phyloP scores from a whole-genome alignment of 129 eudicot species.

The Ambrosia artemisiifolia region DNA sequence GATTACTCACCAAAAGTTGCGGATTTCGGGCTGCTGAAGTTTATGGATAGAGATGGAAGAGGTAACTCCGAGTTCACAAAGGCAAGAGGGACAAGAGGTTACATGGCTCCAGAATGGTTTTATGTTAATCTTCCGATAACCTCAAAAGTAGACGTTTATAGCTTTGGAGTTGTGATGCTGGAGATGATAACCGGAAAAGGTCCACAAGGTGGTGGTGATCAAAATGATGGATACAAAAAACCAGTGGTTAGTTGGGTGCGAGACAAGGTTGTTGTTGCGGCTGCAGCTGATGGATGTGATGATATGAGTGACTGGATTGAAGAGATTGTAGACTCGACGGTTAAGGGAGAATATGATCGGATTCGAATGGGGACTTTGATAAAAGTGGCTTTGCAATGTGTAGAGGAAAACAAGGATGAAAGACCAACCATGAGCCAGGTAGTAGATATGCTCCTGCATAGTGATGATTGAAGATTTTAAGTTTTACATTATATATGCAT shows the following conservation, averaged over 20 bases:
- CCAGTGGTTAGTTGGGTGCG: constrained; percentile 36
- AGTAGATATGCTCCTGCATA: constrained; percentile 39
- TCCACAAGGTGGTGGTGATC: constrained; percentile 23
- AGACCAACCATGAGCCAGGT: constrained; percentile 61
- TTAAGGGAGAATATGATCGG: constrained; percentile 30
- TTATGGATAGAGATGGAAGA: constrained; percentile 31
- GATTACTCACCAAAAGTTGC: constrained; percentile 44
- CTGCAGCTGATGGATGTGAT: constrained; percentile 3
- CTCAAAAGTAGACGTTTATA: constrained; percentile 56
- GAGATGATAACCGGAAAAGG: constrained; percentile 41
- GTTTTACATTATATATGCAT: background rate
- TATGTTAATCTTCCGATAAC: constrained; percentile 35
- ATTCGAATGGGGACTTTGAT: constrained; percentile 26
- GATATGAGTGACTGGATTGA: constrained; percentile 10
- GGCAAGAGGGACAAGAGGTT: too few species aligned
- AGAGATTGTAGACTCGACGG: constrained; percentile 30
- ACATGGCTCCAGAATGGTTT: too few species aligned
- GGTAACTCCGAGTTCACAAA: too few species aligned
- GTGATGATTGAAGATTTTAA: background rate
- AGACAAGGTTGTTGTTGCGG: constrained; percentile 30
- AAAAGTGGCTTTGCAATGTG: constrained; percentile 47
- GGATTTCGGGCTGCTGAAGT: constrained; percentile 47
- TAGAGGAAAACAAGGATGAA: constrained; percentile 40
- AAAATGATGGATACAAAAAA: constrained; percentile 17
- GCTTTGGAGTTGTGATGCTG: constrained; percentile 46